Evolutionary conservation across 805 yeast species (phyloP), one percentile per base, ranked within the genome.

Genomic region (Candida sonorensis): DNA sequence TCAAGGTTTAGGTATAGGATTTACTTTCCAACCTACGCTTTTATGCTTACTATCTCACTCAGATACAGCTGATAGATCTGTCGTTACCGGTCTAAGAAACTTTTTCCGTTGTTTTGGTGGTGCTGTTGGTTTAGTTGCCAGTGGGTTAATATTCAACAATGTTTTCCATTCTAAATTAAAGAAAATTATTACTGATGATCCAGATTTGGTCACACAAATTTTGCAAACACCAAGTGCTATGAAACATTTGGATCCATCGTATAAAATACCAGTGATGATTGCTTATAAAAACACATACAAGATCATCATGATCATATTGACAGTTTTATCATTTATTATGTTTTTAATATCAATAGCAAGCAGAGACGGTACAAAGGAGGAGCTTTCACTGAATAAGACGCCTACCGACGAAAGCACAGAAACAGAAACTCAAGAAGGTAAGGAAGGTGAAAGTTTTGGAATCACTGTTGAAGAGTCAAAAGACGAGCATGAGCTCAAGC

Each of bases 101-200:
- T 72, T 71, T 10, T 42, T 71, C 22, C 55, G 79, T 31, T 67
- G 73, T 12, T 64, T 73, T 41, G 80, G 79, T 15, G 77, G 77
- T 12, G 66, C 77, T 1, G 54, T 69, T 21, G 80, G 79, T 1
- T 55, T 72, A 20, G 74, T 36, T 14, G 27, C 33, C 10, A 30
- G 38, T 26, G 42, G 47, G 3, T 14, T 40, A 15, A 31, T 38
- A 10, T 43, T 43, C 35, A 33, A 36, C 22, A 15, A 34, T 6
- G 23, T 30, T 12, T 43, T 40, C 27, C 33, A 31, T 4, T 7
- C 24, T 5, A 33, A 25, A 15, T 24, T 43, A 16, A 12, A 17
- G 1, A n/a, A 6, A 7, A 20, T 35, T 8, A 15, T 31, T 9
- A 2, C 6, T 2, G n/a, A 15, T 10, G 27, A 32, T 18, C 9